Evolutionary conservation across 208 protist genomes (phyloP).

Genomic region (Leishmania lainsoni): DNA sequence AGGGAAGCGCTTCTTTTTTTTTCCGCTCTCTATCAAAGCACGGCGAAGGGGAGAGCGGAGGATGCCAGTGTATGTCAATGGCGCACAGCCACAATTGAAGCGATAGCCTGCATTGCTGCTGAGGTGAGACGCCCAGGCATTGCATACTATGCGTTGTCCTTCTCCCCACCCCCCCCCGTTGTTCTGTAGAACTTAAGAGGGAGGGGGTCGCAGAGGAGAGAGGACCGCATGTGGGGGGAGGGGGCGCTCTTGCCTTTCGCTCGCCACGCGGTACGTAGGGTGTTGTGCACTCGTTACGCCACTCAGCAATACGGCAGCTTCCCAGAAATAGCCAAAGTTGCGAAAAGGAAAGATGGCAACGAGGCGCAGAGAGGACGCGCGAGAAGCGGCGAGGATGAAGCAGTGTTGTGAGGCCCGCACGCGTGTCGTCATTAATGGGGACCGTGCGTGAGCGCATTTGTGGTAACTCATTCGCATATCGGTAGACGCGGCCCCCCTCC

Average conservation of each 20-base stretch:
- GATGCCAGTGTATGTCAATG: neutral
- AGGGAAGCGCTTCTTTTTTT: neutral
- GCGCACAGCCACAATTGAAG: neutral
- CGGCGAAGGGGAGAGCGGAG: neutral
- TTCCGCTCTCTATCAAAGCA: neutral
- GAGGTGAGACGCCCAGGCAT: neutral
- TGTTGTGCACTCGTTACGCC: neutral
- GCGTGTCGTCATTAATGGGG: neutral
- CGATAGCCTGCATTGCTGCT: neutral
- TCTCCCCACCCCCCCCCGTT: no score
- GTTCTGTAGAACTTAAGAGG: no score
- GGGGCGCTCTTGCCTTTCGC: neutral
- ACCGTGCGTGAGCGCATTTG: neutral
- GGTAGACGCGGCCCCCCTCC: neutral
- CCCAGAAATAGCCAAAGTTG: neutral
- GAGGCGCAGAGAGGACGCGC: neutral
- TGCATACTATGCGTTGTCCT: neutral
- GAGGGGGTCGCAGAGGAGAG: no score
- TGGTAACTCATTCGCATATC: neutral
- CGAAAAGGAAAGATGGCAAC: neutral
- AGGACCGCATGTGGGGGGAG: neutral
- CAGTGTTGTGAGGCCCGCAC: neutral
- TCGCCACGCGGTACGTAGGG: neutral
- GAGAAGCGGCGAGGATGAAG: neutral
- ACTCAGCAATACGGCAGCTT: neutral